Percentiles rank a stretch among this genome's conserved stretches.
Evolutionary conservation across 306 rosid species (phyloP).

Genomic region (Pyrus communis): DNA sequence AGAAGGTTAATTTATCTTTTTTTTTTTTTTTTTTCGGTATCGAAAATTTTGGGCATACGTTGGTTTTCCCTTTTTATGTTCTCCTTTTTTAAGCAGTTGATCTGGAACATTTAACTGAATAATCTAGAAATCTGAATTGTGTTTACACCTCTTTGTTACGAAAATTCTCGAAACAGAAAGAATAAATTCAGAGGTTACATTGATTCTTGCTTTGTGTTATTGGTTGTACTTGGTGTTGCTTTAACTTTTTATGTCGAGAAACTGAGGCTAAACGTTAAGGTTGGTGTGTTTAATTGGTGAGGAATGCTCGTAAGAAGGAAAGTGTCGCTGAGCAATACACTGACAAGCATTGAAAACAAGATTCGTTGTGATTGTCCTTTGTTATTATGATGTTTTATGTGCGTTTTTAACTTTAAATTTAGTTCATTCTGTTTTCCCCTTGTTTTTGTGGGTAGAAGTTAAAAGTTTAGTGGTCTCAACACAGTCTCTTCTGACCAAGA

Average conservation of each 20-base stretch:
- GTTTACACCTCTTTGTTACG: neutral
- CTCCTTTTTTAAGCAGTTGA: neutral
- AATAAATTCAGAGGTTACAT: neutral
- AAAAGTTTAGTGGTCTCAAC: neutral
- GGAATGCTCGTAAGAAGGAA: neutral
- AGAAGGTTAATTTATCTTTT: slow-evolving; percentile 44
- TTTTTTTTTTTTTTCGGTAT: neutral
- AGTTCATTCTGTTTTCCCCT: neutral
- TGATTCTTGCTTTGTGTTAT: neutral
- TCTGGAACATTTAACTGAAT: neutral
- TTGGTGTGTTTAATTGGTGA: neutral
- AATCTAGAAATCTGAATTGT: neutral
- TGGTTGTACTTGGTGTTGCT: neutral
- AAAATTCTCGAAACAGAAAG: neutral
- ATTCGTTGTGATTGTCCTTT: neutral
- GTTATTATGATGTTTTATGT: neutral
- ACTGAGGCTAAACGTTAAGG: neutral
- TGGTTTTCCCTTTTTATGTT: neutral
- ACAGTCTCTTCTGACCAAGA: neutral
- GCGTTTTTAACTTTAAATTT: too few species aligned
- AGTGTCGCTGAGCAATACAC: neutral
- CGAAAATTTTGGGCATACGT: neutral
- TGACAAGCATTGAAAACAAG: neutral
- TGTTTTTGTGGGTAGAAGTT: neutral
- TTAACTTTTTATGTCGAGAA: neutral